These are phyloP conservation scores for Ceratocystis huliohia DNA, from an alignment of 2,329 filamentous ascomycete species.

Conservation along the genomic window DNA sequence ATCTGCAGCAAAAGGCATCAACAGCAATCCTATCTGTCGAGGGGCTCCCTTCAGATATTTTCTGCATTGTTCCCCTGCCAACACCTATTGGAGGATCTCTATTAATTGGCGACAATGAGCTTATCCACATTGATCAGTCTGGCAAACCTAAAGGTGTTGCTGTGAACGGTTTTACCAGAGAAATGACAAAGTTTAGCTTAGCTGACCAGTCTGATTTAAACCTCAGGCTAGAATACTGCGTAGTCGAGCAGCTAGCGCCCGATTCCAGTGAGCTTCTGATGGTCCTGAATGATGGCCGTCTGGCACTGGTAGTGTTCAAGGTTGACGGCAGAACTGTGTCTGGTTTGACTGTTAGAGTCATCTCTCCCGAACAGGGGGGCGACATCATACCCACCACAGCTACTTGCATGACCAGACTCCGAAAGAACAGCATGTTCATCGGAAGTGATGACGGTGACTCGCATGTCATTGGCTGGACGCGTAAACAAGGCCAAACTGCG, in stretches of 20 bases:
- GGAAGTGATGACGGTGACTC: constrained; percentile 79
- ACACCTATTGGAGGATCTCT: constrained; percentile 79
- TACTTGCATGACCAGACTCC: constrained; percentile 57
- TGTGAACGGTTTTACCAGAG: constrained; percentile 79
- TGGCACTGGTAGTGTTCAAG: constrained; percentile 67
- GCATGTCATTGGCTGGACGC: constrained; percentile 65
- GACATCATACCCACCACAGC: constrained; percentile 46
- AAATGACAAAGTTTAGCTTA: constrained; percentile 71
- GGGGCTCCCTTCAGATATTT: constrained; percentile 76
- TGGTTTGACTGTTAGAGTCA: constrained; percentile 58
- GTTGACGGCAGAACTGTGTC: constrained; percentile 87
- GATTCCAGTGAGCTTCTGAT: constrained; percentile 77
- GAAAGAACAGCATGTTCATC: constrained; percentile 60
- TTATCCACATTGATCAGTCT: constrained; percentile 91
- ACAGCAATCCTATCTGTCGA: constrained; percentile 82
- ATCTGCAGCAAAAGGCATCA: constrained; percentile 83
- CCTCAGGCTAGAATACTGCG: constrained; percentile 69
- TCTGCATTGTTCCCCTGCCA: constrained; percentile 68
- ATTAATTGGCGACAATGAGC: constrained; percentile 73
- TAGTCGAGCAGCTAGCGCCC: constrained; percentile 60
- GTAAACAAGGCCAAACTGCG: constrained; percentile 46
- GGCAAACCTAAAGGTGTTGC: constrained; percentile 87
- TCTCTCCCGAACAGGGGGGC: constrained; percentile 52
- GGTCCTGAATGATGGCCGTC: constrained; percentile 59
- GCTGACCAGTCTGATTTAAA: constrained; percentile 72